phyloP scores from a whole-genome alignment of 2,329 filamentous ascomycete species.

The Penicillium aurantiogriseum region DNA sequence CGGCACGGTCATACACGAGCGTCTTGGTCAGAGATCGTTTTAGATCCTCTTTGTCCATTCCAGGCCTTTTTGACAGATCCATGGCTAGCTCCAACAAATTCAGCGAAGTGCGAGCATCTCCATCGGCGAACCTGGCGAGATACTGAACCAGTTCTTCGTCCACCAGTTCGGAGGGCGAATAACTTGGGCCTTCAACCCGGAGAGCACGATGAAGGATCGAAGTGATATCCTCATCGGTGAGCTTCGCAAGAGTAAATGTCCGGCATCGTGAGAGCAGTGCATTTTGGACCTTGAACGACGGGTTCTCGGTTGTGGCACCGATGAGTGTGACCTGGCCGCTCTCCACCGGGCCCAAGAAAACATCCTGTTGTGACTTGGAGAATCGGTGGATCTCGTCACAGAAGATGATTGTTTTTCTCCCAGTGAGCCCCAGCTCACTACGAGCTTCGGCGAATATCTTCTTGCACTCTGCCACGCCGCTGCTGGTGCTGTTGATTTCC shows the following conservation, averaged over 20 bases:
- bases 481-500: constrained; percentile 91
- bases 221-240: constrained; percentile 69
- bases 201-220: constrained; percentile 76
- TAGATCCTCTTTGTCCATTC: constrained; percentile 71
- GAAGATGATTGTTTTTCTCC: constrained; percentile 91
- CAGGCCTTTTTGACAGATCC: constrained; percentile 64
- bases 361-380: constrained; percentile 88
- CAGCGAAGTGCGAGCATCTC: constrained; percentile 87
- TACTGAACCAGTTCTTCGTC: constrained; percentile 77
- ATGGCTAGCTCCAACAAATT: constrained; percentile 90
- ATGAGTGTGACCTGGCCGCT: constrained; percentile 86
- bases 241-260: constrained; percentile 79
- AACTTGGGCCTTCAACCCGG: constrained; percentile 56
- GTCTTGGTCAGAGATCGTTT: constrained; percentile 86
- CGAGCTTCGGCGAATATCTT: constrained; percentile 84
- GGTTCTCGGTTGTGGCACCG: constrained; percentile 95
- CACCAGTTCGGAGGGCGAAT: constrained; percentile 56
- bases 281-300: constrained; percentile 86
- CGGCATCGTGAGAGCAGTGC: constrained; percentile 86
- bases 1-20: constrained; percentile 88
- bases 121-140: constrained; percentile 82
- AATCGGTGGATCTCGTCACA: constrained; percentile 97
- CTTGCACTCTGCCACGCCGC: constrained; percentile 86
- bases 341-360: constrained; percentile 90
- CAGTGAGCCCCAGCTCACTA: constrained; percentile 75